These are phyloP conservation scores for Macroventuria anomochaeta DNA, from an alignment of 2,329 filamentous ascomycete genomes.

Conservation along the genomic window DNA sequence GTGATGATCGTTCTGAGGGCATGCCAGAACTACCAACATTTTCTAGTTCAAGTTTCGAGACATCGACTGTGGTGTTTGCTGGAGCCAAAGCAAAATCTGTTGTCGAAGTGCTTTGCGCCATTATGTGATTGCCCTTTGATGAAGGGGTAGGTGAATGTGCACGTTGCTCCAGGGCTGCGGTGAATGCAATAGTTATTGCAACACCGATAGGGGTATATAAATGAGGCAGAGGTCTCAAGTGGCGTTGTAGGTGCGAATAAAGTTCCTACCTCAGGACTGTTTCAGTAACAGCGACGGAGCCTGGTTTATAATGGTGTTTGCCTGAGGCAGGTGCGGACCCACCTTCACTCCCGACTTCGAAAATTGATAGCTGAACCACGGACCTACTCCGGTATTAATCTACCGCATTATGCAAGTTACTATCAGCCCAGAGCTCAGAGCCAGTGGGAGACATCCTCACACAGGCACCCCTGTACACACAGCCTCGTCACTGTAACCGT, in stretches of 20 bases:
- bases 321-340: conserved; percentile 6
- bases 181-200: neutral
- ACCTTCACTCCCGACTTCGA: neutral
- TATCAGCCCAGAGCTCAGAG: neutral
- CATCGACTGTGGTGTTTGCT: neutral
- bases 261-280: neutral
- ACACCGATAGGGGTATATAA: neutral
- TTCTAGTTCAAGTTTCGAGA: neutral
- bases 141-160: neutral
- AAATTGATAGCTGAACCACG: conserved; percentile 1
- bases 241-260: neutral
- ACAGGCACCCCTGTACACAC: neutral
- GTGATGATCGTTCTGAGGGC: conserved; percentile 9
- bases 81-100: conserved; percentile 1
- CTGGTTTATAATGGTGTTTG: conserved; percentile 1
- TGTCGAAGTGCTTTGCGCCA: neutral
- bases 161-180: neutral
- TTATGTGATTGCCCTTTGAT: neutral
- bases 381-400: neutral
- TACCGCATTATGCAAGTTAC: conserved; percentile 13
- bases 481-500: neutral
- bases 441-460: neutral
- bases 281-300: conserved; percentile 2
- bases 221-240: neutral
- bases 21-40: neutral